Base-by-base conservation (phyloP, 441 rosid genomes). In the Isatis lusitanica region DNA sequence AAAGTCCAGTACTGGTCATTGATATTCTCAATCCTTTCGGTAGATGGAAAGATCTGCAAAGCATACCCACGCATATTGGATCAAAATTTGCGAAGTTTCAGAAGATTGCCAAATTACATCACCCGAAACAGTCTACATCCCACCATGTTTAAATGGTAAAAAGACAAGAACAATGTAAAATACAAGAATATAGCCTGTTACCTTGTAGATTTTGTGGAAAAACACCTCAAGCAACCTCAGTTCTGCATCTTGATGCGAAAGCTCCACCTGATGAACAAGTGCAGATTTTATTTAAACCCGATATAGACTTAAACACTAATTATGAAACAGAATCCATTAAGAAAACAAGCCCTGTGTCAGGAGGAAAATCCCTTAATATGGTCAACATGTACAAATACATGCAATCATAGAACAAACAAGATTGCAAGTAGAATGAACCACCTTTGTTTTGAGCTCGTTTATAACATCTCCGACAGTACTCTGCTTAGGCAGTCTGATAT, bases 1-100 rank as follows among this genome's bases (percentile, higher is more conserved):
- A 96, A 75, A 48, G 97, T 96, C 97, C 99, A 96, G 79, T 96
- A 93, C 79, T 96, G 97, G 74, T 96, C 99, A 87, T 96, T 96
- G 77, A 96, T 96, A 73, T 91, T 96, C 84, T 96, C 98, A 59
- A 96, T 96, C 82, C 81, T 91, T 74, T 91, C 99, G 77, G 67
- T 76, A 39, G 81, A 80, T 18, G 97, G 88, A 83, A 93, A 96
- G 58, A 89, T 90, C 99, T 96, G 90, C 80, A 81, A 59, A 57
- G 57, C n/a, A 15, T 56, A 52, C n/a, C 36, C 48, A 38, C 10
- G 28, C 16, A 71, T 9, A 66, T 60, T 66, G 61, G 33, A 72
- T 72, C 18, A 44, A 61, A 66, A 51, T 16, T 66, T 43, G 46
- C 53, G 5, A 30, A 38, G 30, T 55, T 47, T 35, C 59, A 57